Percentiles rank a stretch among this genome's conserved stretches.
Evolutionary conservation across 2,329 filamentous ascomycete genomes (phyloP).

Genomic region (Calonectria pseudoturangicola): DNA sequence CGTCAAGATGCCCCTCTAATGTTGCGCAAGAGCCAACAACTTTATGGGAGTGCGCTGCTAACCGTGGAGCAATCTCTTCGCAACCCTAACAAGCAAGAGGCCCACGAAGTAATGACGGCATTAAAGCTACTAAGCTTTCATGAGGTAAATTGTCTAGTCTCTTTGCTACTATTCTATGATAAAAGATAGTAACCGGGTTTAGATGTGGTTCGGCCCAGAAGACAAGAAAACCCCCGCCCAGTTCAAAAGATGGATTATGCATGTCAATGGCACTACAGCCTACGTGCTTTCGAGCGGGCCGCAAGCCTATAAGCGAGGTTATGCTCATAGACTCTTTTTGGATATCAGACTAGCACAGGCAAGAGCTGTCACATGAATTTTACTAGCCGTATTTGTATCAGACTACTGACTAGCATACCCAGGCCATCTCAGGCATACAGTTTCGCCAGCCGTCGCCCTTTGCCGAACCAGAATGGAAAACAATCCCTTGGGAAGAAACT

Average conservation of each 20-base stretch:
- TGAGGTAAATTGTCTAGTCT: not conserved
- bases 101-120: not conserved
- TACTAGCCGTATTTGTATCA: too few species aligned
- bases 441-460: not conserved
- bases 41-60: not conserved
- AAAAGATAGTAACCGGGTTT: not conserved
- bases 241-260: not conserved
- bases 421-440: not conserved
- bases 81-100: not conserved
- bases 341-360: not conserved
- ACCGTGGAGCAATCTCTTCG: not conserved
- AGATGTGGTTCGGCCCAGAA: conserved; percentile 1
- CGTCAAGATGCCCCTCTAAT: not conserved
- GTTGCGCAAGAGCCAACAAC: conserved; percentile 14
- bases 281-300: not conserved
- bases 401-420: too few species aligned
- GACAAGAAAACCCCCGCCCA: not conserved
- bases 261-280: not conserved
- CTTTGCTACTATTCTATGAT: too few species aligned
- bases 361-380: not conserved
- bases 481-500: not conserved
- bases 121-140: not conserved
- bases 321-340: not conserved
- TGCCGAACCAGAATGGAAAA: not conserved
- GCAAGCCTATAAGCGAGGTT: not conserved